Conservation (phyloP, 23 red algal species). For the Gracilariopsis chorda region DNA sequence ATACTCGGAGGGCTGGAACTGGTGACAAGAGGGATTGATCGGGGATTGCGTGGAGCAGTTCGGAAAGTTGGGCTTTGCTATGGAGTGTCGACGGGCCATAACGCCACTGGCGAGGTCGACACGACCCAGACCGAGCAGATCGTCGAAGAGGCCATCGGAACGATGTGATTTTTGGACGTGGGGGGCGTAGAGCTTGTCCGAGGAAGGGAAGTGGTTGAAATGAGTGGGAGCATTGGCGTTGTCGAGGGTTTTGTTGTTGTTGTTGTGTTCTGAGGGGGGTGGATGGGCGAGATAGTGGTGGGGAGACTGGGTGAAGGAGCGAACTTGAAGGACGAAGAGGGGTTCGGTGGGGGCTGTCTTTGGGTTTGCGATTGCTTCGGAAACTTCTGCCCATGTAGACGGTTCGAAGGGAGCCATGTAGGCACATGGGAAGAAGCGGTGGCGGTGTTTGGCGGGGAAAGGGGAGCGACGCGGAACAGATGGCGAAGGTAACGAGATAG, state of each 20-base stretch:
- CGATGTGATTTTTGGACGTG: too few species aligned
- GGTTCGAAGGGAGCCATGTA: slow-evolving; percentile 58
- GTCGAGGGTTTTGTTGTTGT: too few species aligned
- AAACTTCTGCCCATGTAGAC: slow-evolving; percentile 75
- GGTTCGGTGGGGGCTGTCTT: not conserved
- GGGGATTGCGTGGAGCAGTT: not conserved
- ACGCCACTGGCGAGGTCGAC: slow-evolving; percentile 34
- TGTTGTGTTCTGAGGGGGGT: too few species aligned
- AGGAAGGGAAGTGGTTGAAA: too few species aligned
- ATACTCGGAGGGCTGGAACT: slow-evolving; percentile 35
- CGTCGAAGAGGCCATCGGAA: slow-evolving; percentile 33
- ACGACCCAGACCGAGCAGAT: slow-evolving; percentile 52
- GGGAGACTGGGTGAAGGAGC: slow-evolving; percentile 39
- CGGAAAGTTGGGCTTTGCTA: not conserved
- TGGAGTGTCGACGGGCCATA: slow-evolving; percentile 1
- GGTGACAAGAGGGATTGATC: slow-evolving; percentile 19
- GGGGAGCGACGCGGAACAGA: too few species aligned
- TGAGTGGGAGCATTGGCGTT: too few species aligned
- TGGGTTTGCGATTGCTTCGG: slow-evolving; percentile 31
- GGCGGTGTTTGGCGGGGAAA: too few species aligned
- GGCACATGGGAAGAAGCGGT: too few species aligned
- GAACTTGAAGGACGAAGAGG: slow-evolving; percentile 18
- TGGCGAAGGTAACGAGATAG: too few species aligned
- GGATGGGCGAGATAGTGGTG: slow-evolving; percentile 3
- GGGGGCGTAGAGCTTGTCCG: too few species aligned